Evolutionary conservation across 805 yeast genomes (phyloP), one percentile per base, ranked within the genome.

Genomic region (Metschnikowia orientalis): DNA sequence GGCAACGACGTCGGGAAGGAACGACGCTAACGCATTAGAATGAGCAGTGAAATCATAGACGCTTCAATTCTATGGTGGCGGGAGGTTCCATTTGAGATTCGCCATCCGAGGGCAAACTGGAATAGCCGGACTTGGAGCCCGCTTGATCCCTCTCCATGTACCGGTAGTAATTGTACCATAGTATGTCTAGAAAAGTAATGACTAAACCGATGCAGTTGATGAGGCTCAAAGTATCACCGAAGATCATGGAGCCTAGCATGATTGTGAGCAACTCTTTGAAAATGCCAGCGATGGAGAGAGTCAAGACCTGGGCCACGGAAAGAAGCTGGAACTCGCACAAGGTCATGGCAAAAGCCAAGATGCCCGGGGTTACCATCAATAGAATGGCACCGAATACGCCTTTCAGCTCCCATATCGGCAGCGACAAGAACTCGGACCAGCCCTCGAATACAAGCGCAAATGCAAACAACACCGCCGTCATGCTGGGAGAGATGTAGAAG

Each of bases 231-330:
- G 58, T 56, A 56, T 92, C 98, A 24, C 81, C 81, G 56, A 87
- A 85, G 2, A 89, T 67, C 4, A 86, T 42, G 19, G 73, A 59
- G 37, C 90, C 77, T 4, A 79, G 63, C 1, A 81, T 69, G 23
- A 92, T 87, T 0, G 98, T 92, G 28, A 89, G 63, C 10, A 92
- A 67, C 56, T 92, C 98, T 54, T 92, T 92, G 55, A 90, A 84
- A 11, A 92, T 84, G 1, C 98, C 98, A 0, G 94, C 95, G 26
- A 92, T 76, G 5, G 94, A 80, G 18, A 92, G 61, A 0, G 98
- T 89, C 27, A 89, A 68, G 9, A 92, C 87, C 35, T 86, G 83
- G 0, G 96, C 84, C 26, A 80, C 75, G 35, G 83, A 81, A 32
- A 92, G 69, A 6, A 92, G 75, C 36, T 83, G 79, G 60, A 85